Evolutionary conservation across 257 asterid genomes (phyloP), one percentile per base, ranked within the genome.

Genomic region (Solanum chmielewskii): DNA sequence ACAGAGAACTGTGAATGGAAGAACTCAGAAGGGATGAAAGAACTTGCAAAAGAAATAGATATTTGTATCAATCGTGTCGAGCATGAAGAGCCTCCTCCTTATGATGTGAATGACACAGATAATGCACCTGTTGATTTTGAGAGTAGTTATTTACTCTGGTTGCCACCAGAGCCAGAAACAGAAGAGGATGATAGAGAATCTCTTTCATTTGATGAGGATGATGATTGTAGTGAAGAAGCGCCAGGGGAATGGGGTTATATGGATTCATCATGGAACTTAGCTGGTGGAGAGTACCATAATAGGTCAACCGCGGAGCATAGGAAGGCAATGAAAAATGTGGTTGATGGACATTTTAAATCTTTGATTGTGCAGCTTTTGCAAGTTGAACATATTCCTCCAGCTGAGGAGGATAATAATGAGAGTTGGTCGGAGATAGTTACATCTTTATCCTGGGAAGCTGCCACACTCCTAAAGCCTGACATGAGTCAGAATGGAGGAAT

Each of bases 131-230:
- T 94, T 70, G 99, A 97, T 90, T 95, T 95, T 87, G 99, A 97
- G 91, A 92, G 91, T 90, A 93, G 93, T 86, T 98, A 98, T 89
- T 92, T 93, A 86, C 94, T 97, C 59, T 97, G 99, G 99, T 94
- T 95, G 87, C 99, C 98, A 21, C 98, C 99, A 75, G 99, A 94
- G 83, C 98, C 99, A 27, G 99, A 95, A 93, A 96, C 95, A 74
- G 97, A 91, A 90, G 98, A 94, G 89, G 98, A 95, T 90, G 99
- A 95, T 90, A 92, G 90, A 88, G 99, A 94, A 78, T 89, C 92
- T n/a, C 92, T 93, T 89, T 66, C 90, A 74, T 91, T 90, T 78
- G 98, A 92, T 16, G 98, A 95, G 66, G 98, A 93, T 39, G 96
- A 95, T 77, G 98, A 93, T 42, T 94, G 93, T 18, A 31, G 85